Evolutionary conservation across 2,329 filamentous ascomycete species (phyloP).

Genomic region (Penicillium concentricum): DNA sequence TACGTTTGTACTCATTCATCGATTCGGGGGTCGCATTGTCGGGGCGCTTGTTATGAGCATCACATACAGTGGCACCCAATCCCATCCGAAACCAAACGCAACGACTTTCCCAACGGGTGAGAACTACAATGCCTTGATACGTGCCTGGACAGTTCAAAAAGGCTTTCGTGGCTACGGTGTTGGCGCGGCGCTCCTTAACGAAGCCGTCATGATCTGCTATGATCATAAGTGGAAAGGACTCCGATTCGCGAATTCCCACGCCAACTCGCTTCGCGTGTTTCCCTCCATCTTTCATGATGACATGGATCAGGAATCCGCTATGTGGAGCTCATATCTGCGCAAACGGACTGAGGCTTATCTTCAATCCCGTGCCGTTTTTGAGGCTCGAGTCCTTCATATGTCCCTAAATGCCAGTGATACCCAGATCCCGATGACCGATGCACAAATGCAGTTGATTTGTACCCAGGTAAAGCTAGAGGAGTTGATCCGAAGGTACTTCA

Average conservation of each 20-base stretch:
- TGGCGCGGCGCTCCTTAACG: slow-evolving; percentile 69
- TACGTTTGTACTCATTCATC: background rate
- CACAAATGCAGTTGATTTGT: background rate
- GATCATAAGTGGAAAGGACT: slow-evolving; percentile 67
- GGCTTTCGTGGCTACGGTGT: slow-evolving; percentile 70
- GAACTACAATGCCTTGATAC: slow-evolving; percentile 51
- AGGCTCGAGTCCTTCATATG: background rate
- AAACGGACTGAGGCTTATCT: background rate
- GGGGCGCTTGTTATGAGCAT: slow-evolving; percentile 63
- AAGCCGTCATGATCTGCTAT: slow-evolving; percentile 67
- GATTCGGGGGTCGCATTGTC: slow-evolving; percentile 57
- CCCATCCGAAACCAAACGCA: background rate
- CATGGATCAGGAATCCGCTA: background rate
- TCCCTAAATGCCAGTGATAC: background rate
- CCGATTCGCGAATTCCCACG: slow-evolving; percentile 73
- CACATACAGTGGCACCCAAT: slow-evolving; percentile 8
- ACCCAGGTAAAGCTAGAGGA: background rate
- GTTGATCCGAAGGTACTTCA: background rate
- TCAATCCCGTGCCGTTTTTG: background rate
- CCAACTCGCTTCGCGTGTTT: slow-evolving; percentile 66
- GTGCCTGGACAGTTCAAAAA: slow-evolving; percentile 76
- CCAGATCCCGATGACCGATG: background rate
- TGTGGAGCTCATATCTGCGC: background rate
- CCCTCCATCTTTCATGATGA: slow-evolving; percentile 40
- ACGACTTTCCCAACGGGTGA: slow-evolving; percentile 17